Evolutionary conservation across 805 yeast species (phyloP).

Genomic region (Kluyveromyces wickerhamii): DNA sequence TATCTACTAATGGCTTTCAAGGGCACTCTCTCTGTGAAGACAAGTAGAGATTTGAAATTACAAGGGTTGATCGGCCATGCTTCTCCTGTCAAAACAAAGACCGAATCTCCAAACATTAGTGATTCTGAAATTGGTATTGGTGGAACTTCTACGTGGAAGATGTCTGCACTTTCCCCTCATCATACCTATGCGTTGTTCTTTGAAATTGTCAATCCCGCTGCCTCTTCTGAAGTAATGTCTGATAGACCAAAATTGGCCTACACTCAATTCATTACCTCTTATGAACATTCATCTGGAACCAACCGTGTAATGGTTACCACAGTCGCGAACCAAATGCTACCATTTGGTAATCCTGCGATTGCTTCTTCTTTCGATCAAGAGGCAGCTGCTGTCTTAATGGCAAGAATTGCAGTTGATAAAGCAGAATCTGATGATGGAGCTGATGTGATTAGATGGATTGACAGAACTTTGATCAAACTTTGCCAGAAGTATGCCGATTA

Average conservation of each 20-base stretch:
- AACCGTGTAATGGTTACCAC: constrained; percentile 89
- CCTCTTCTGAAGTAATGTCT: constrained; percentile 17
- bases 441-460: constrained; percentile 91
- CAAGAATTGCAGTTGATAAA: constrained; percentile 84
- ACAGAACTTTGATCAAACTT: constrained; percentile 78
- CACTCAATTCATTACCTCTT: constrained; percentile 83
- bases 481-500: constrained; percentile 94
- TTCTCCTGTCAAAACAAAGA: constrained; percentile 49
- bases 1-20: constrained; percentile 84
- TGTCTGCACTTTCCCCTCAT: constrained; percentile 78
- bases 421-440: constrained; percentile 80
- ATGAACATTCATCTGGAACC: constrained; percentile 93
- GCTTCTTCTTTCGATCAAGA: constrained; percentile 88
- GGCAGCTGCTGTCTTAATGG: constrained; percentile 92
- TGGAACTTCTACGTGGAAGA: constrained; percentile 80
- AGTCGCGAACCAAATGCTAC: constrained; percentile 44
- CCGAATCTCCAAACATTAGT: constrained; percentile 65
- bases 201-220: constrained; percentile 52
- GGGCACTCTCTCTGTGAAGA: constrained; percentile 79
- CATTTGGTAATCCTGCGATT: constrained; percentile 48
- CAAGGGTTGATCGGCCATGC: constrained; percentile 95
- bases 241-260: constrained; percentile 34
- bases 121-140: constrained; percentile 94
- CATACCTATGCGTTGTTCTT: constrained; percentile 87
- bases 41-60: constrained; percentile 79